Conservation (phyloP, 2,329 filamentous ascomycete genomes). For the Epichloe festucae region DNA sequence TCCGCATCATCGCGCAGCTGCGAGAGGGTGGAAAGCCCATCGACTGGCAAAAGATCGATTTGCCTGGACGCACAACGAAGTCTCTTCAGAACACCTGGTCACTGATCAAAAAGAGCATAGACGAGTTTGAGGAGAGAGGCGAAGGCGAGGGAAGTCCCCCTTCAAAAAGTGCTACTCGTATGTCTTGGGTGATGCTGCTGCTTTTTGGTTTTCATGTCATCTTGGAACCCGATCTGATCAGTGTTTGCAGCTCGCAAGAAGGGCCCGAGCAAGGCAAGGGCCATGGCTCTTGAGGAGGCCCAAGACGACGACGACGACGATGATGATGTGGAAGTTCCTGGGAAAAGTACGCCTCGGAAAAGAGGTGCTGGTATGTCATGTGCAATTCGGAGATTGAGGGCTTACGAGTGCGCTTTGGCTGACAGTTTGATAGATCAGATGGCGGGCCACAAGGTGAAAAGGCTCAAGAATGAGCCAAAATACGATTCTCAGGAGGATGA, state of each 20-base stretch:
- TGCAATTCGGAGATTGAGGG: background rate
- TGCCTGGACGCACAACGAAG: constrained; percentile 26
- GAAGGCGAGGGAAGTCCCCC: background rate
- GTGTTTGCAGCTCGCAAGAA: background rate
- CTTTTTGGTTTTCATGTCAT: background rate
- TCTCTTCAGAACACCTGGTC: constrained; percentile 25
- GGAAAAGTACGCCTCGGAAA: background rate
- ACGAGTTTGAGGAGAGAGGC: constrained; percentile 19
- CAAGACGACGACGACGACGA: background rate
- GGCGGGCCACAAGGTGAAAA: background rate
- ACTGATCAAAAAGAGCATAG: constrained; percentile 21
- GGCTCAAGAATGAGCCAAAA: background rate
- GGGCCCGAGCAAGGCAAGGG: background rate
- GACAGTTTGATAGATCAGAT: background rate
- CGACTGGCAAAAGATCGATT: constrained; percentile 22
- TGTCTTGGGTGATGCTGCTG: background rate
- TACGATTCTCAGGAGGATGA: background rate
- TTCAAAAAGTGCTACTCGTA: constrained; percentile 12
- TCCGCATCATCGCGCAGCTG: constrained; percentile 22
- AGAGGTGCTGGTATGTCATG: background rate
- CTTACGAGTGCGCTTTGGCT: too few species aligned
- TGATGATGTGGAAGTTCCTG: background rate
- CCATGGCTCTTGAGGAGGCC: background rate
- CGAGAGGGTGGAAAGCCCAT: constrained; percentile 20
- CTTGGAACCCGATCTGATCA: background rate